Evolutionary conservation across 805 yeast genomes (phyloP), one percentile per base, ranked within the genome.

Genomic region (Wickerhamiella hasegawae): DNA sequence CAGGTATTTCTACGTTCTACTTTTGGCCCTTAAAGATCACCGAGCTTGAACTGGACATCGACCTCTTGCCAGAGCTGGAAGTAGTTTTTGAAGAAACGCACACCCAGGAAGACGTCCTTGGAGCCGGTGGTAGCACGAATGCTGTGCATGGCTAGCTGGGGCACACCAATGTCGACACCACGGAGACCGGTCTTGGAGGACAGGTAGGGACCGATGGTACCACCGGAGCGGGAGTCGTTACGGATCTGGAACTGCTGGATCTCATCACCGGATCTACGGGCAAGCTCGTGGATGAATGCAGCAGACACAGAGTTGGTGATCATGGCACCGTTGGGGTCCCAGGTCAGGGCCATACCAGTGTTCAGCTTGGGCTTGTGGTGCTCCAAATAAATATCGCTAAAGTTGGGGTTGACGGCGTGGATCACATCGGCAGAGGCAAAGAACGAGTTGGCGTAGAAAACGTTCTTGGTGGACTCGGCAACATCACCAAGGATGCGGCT

Each of bases 101-200:
- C 67, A 29, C 79, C 92, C 35, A 78, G 62, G 32, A 81, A 83
- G 40, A 79, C 66, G 51, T 82, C 94, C 51, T 73, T 68, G 16
- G 80, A 65, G 28, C 94, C 93, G 21, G 76, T 67, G 11, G 84
- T 68, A 19, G 90, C 92, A 48, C 93, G 68, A 45, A 81, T 76
- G 28, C 83, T 74, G 57, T 81, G 94, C 94, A 81, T 81, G 2
- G 87, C 69, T 46, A 78, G 63, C 57, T 81, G 92, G 2, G 92
- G 73, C 45, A 81, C 76, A 37, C 94, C 94, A 39, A 80, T 55
- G 48, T 81, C 94, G 37, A 79, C 69, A 30, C 87, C 76, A 49
- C 57, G 45, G 21, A 57, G 40, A 11, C 70, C 70, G 49, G 54
- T 47, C 27, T 48, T 48, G 5, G 56, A 37, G 12, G 57, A 45